phyloP scores from a whole-genome alignment of 345 rosid genomes.

The Ceriops tagal region DNA sequence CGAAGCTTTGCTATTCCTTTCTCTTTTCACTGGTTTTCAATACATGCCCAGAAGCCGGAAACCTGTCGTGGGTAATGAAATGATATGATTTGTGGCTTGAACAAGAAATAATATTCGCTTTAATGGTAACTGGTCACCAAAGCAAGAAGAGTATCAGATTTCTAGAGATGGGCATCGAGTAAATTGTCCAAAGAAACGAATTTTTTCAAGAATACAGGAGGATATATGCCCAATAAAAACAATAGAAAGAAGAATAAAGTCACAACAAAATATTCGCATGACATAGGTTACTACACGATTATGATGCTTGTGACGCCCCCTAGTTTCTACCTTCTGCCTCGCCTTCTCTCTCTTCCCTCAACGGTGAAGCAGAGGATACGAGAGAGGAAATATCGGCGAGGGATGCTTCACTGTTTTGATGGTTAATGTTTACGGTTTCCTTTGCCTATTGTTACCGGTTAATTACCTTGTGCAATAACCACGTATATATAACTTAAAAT shows the following conservation, averaged over 20 bases:
- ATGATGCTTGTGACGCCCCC: background rate
- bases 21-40: background rate
- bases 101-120: background rate
- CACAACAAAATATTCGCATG: background rate
- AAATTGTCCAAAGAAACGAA: background rate
- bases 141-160: background rate
- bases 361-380: constrained; percentile 20
- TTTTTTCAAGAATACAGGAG: constrained; percentile 13
- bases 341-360: too few relatives aligned
- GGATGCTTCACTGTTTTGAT: too few relatives aligned
- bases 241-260: background rate
- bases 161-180: background rate
- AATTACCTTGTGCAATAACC: too few relatives aligned
- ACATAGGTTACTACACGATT: constrained; percentile 7
- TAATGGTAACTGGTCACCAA: constrained; percentile 7
- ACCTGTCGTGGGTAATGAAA: background rate
- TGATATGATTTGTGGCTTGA: background rate
- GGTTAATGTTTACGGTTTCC: too few relatives aligned
- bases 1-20: constrained; percentile 5
- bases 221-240: background rate
- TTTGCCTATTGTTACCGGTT: too few relatives aligned
- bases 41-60: background rate
- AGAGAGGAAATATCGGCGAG: background rate
- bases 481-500: too few relatives aligned
- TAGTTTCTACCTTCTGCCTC: background rate